These are phyloP conservation scores for Penicillium malachiteum DNA, from an alignment of 495 filamentous ascomycete species.

Conservation along the genomic window DNA sequence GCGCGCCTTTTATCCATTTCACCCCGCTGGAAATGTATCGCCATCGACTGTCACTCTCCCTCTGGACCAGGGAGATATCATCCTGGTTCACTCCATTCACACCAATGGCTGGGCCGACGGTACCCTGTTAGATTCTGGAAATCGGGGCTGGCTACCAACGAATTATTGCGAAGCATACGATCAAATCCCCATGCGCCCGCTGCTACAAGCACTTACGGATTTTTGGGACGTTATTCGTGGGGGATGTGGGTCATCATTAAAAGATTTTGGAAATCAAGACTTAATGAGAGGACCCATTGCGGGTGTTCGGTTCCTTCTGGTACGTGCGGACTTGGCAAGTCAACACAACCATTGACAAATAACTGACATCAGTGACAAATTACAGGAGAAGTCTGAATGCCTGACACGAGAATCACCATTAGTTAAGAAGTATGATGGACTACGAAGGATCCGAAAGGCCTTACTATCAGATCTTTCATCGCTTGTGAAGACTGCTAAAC, in stretches of 20 bases:
- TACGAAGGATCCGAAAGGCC: slow-evolving; percentile 80
- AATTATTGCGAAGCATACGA: slow-evolving; percentile 98
- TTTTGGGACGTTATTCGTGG: slow-evolving; percentile 90
- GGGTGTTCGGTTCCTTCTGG: slow-evolving; percentile 85
- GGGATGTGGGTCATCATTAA: slow-evolving; percentile 60
- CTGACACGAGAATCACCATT: slow-evolving; percentile 75
- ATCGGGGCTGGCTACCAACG: slow-evolving; percentile 93
- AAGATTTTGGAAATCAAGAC: slow-evolving; percentile 80
- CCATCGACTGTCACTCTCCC: slow-evolving; percentile 81
- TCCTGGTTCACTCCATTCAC: slow-evolving; percentile 95
- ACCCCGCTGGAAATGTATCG: slow-evolving; percentile 70
- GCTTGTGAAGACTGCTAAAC: slow-evolving; percentile 83
- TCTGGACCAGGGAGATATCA: slow-evolving; percentile 85
- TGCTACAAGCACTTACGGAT: slow-evolving; percentile 82
- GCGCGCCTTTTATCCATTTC: slow-evolving; percentile 93
- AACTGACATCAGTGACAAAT: slow-evolving; percentile 4
- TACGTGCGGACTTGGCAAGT: slow-evolving; percentile 44
- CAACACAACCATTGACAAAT: background rate
- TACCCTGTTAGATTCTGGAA: slow-evolving; percentile 83
- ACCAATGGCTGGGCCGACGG: slow-evolving; percentile 99
- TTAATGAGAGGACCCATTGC: slow-evolving; percentile 91
- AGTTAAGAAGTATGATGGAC: slow-evolving; percentile 69
- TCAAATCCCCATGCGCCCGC: slow-evolving; percentile 75
- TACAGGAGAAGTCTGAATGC: slow-evolving; percentile 82
- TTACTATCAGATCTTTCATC: slow-evolving; percentile 85